Base-by-base conservation (phyloP, 1,284 basidiomycete species). In the Tilletia caries region DNA sequence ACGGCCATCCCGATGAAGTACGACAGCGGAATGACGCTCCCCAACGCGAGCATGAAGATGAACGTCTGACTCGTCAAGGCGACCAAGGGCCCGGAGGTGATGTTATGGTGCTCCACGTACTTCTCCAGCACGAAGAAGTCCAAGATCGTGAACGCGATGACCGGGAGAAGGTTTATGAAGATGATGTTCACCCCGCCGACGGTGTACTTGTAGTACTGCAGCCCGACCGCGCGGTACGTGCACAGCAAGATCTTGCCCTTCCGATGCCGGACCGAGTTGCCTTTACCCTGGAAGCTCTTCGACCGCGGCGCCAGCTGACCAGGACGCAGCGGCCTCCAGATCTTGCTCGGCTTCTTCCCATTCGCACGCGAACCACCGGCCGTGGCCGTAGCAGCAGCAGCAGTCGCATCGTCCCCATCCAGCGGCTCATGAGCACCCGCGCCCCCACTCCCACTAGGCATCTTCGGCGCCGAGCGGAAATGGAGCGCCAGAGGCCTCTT, bases 1-100 rank as follows among this genome's bases (percentile, higher is more conserved):
- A 99, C 96, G 1, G 96, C 96, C 96, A 98, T 98, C 27, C 96
- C 96, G 80, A 99, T 98, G 85, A 97, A 99, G 86, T 98, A 99
- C 6, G 92, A 95, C 6, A 99, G 87, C 0, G 96, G 96, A 73
- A 99, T 97, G 77, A 99, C 93, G 75, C 91, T 93, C 23, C 92
- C 88, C 41, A 99, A 86, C 75, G 91, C 89, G 79, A 95, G 85
- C 54, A 92, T 79, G 83, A 99, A 98, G 78, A 98, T 91, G 75
- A 93, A 85, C 0, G 87, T 88, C 67, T 91, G 90, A 1, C 89
- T 90, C 2, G 92, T 88, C 67, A 98, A 83, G 71, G 91, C 83
- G 0, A 86, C 86, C 43, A 97, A 85, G 71, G 96, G 82, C 1
- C 87, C 86, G 2, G 82, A 79, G 44, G 81, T 71, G 67, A 85